Percentiles rank a stretch among this genome's conserved stretches.
Evolutionary conservation across 2,329 filamentous ascomycete genomes (phyloP).

Genomic region (Neopestalotiopsis rosae): DNA sequence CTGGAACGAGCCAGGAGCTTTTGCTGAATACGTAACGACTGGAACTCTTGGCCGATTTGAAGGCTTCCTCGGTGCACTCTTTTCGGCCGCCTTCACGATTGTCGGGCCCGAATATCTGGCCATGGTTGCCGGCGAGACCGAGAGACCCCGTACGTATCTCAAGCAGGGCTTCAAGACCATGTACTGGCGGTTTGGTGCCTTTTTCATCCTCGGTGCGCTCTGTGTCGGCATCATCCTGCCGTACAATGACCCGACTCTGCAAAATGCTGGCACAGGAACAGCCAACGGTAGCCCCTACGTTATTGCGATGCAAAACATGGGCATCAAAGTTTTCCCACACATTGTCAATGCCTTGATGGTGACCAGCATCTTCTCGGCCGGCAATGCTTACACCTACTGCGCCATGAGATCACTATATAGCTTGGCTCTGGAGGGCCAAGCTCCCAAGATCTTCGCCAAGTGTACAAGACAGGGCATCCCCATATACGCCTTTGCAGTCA

Average conservation of each 20-base stretch:
- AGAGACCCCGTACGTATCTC: slow-evolving; percentile 60
- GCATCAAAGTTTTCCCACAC: slow-evolving; percentile 55
- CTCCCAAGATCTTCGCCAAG: slow-evolving; percentile 51
- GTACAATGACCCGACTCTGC: slow-evolving; percentile 57
- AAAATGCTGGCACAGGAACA: slow-evolving; percentile 12
- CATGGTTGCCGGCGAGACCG: slow-evolving; percentile 52
- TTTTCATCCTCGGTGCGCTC: slow-evolving; percentile 68
- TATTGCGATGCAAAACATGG: slow-evolving; percentile 58
- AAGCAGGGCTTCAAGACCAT: slow-evolving; percentile 67
- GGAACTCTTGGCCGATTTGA: slow-evolving; percentile 69
- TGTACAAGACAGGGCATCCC: slow-evolving; percentile 63
- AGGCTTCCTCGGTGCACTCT: slow-evolving; percentile 63
- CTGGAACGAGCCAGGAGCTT: slow-evolving; percentile 67
- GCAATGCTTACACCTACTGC: slow-evolving; percentile 50
- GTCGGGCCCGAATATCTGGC: slow-evolving; percentile 64
- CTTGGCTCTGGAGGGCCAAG: slow-evolving; percentile 57
- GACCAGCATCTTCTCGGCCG: slow-evolving; percentile 60
- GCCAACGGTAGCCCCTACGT: slow-evolving; percentile 58
- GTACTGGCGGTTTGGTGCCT: slow-evolving; percentile 65
- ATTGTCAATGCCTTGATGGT: slow-evolving; percentile 65
- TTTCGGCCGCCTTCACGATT: slow-evolving; percentile 61
- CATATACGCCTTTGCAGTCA: slow-evolving; percentile 61
- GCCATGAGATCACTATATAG: slow-evolving; percentile 56
- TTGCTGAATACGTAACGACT: slow-evolving; percentile 62
- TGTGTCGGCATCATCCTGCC: slow-evolving; percentile 66